Conservation (phyloP, 1,284 basidiomycete species). For the Exobasidium cylindrosporum region DNA sequence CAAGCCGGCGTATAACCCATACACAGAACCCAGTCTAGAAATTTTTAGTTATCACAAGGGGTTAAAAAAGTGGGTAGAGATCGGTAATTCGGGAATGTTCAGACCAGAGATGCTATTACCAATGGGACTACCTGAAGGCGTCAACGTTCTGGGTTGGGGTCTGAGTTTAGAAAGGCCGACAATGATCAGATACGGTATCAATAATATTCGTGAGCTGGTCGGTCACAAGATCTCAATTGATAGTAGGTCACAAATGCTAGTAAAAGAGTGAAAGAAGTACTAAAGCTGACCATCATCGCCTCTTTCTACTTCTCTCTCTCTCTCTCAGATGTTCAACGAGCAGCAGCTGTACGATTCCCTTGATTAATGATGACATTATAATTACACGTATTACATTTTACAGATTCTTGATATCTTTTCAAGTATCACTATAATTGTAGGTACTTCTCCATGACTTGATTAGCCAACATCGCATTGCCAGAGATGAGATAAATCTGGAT, state of each 20-base stretch:
- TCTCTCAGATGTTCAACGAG: constrained; percentile 35
- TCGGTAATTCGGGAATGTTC: constrained; percentile 90
- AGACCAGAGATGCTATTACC: constrained; percentile 94
- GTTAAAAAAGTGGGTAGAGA: constrained; percentile 92
- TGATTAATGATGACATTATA: constrained; percentile 3
- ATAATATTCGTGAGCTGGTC: constrained; percentile 92
- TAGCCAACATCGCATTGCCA: constrained; percentile 12
- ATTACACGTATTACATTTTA: neutral
- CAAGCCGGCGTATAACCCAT: constrained; percentile 87
- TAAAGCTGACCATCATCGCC: constrained; percentile 8
- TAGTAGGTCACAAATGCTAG: neutral
- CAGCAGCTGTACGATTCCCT: constrained; percentile 50
- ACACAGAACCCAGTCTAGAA: constrained; percentile 85
- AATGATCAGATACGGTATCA: constrained; percentile 85
- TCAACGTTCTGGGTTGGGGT: constrained; percentile 93
- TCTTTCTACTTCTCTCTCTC: neutral
- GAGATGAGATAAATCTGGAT: constrained; percentile 33
- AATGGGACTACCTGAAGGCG: constrained; percentile 96
- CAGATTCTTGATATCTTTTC: too few relatives aligned
- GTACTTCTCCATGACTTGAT: constrained; percentile 11
- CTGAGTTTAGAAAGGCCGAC: constrained; percentile 94
- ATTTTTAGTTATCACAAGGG: constrained; percentile 98
- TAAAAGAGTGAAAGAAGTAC: neutral
- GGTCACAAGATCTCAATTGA: constrained; percentile 83
- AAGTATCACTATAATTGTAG: too few relatives aligned